phyloP scores from a whole-genome alignment of 116 monocot genomes.

The Thalassia testudinum region DNA sequence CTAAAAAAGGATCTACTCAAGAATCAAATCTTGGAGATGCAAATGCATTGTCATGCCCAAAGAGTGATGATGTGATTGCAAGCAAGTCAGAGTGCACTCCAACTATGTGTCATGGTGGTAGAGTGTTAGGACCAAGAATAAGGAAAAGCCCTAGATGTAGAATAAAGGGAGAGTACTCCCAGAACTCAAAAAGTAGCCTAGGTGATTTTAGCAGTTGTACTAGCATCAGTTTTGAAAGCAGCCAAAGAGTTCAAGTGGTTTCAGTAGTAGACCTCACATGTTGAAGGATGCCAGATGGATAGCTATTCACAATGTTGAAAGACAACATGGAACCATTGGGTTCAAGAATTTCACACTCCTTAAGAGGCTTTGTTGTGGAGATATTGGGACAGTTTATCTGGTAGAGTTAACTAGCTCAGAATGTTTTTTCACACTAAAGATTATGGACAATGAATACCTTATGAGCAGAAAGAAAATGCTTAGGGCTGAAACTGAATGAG shows the following conservation, averaged over 20 bases:
- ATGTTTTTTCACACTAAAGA: constrained; percentile 79
- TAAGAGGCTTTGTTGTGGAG: constrained; percentile 82
- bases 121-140: constrained; percentile 9
- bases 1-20: too few species aligned
- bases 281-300: constrained; percentile 77
- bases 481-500: constrained; percentile 80
- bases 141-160: constrained; percentile 21
- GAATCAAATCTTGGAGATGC: too few species aligned
- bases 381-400: constrained; percentile 88
- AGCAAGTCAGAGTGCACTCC: too few species aligned
- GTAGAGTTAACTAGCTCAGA: constrained; percentile 66
- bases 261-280: constrained; percentile 64
- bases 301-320: constrained; percentile 33
- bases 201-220: constrained; percentile 44
- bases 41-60: too few species aligned
- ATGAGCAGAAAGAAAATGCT: constrained; percentile 73
- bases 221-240: constrained; percentile 58
- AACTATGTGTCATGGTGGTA: too few species aligned
- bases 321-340: constrained; percentile 42
- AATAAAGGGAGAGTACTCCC: constrained; percentile 71
- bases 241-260: constrained; percentile 35
- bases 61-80: too few species aligned
- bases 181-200: constrained; percentile 83
- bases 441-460: constrained; percentile 84
- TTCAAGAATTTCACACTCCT: constrained; percentile 70